Evolutionary conservation across 2,329 filamentous ascomycete genomes (phyloP), one percentile per base, ranked within the genome.

Genomic region (Aureobasidium sp.): DNA sequence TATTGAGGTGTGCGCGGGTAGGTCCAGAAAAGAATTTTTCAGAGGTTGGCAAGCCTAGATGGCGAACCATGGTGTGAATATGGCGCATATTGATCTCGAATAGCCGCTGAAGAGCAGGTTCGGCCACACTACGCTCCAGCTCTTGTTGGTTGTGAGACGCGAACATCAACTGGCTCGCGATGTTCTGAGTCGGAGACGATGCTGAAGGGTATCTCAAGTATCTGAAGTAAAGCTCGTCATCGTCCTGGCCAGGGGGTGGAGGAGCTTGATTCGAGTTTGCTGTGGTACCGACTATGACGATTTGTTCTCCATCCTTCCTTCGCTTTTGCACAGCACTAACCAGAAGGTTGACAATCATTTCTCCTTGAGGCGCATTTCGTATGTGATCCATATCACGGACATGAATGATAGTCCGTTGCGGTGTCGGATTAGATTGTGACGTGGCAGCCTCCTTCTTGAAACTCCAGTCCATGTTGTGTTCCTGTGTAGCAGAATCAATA

Each of bases 201-300:
- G 46, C 46, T 9, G 43, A 27, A 43, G 57, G 48, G 29, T 63
- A 61, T 29, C 56, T 47, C 2, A 64, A 5, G 15, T 61, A 44
- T 13, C 51, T 50, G 32, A 66, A 62, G 29, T 59, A 44, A 13
- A 46, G 46, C 57, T 78, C 75, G 62, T 84, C 81, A 48, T 77
- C 72, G n/a, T 75, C 69, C 50, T 73, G 71, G 2, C 47, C 55
- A 26, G 37, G 36, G 15, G 29, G 32, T 3, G 55, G 51, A 27
- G 64, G 37, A 5, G 53, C 52, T 17, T 53, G 61, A 13, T 29
- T 12, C 9, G 51, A 43, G 70, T 56, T 68, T 20, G 86, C 81
- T 10, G 88, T 87, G 6, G 89, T 91, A n/a, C 92, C 94, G 36
- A 97, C 76, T 20, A 97, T 81, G 61, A 92, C 82, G 57, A 96